Percentiles rank a stretch among this genome's conserved stretches.
Evolutionary conservation across 495 filamentous ascomycete genomes (phyloP).

Genomic region (Trypethelium eluteriae): DNA sequence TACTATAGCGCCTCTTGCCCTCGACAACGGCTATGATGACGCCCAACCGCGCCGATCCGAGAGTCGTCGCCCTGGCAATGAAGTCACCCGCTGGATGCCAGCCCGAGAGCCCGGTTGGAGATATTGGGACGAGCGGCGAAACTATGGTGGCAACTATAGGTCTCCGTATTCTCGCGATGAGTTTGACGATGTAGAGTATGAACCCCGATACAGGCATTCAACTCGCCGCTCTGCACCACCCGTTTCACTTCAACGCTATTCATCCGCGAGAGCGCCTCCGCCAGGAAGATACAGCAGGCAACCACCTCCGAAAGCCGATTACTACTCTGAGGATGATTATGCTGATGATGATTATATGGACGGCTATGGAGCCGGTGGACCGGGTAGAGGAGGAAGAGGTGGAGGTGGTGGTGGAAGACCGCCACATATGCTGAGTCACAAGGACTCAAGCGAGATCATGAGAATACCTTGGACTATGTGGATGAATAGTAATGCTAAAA

Average conservation of each 20-base stretch:
- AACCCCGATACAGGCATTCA: neutral
- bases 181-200: neutral
- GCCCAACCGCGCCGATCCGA: neutral
- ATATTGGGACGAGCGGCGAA: conserved; percentile 1
- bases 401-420: conserved; percentile 4
- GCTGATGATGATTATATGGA: conserved; percentile 4
- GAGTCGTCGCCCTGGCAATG: conserved; percentile 6
- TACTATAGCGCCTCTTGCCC: neutral
- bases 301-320: neutral
- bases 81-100: conserved; percentile 1
- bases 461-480: conserved; percentile 20
- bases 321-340: conserved; percentile 6
- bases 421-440: neutral
- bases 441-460: conserved; percentile 9
- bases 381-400: neutral
- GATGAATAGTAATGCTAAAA: conserved; percentile 22
- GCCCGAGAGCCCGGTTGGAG: neutral
- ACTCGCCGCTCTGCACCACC: neutral
- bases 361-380: neutral
- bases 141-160: neutral
- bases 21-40: neutral
- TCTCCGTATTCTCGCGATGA: conserved; percentile 5
- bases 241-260: neutral
- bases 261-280: neutral
- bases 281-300: neutral